phyloP scores from a whole-genome alignment of 495 filamentous ascomycete genomes.

The Astrothelium macrocarpum region DNA sequence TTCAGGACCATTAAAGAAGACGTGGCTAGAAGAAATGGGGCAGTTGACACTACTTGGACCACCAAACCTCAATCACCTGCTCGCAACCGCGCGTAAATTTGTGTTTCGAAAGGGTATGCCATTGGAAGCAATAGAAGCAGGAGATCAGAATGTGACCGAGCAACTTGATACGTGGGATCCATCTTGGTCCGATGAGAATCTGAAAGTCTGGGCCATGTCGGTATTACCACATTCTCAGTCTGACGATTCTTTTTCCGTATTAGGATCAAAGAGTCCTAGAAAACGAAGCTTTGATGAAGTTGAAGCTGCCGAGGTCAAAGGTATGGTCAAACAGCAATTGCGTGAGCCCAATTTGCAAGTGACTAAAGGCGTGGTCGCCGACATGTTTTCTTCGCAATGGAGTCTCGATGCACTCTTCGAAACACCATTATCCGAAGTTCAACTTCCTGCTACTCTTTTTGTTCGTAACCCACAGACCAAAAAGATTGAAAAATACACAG shows the following conservation, averaged over 20 bases:
- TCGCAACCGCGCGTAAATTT: slow-evolving; percentile 77
- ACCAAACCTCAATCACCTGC: slow-evolving; percentile 62
- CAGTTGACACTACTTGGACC: slow-evolving; percentile 64
- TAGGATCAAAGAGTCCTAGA: slow-evolving; percentile 34
- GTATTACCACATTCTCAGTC: slow-evolving; percentile 32
- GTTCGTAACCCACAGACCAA: slow-evolving; percentile 55
- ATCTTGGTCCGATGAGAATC: slow-evolving; percentile 61
- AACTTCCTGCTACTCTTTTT: slow-evolving; percentile 59
- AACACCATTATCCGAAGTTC: slow-evolving; percentile 52
- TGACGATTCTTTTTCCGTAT: slow-evolving; percentile 5
- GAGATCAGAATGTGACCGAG: slow-evolving; percentile 26
- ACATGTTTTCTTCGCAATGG: slow-evolving; percentile 81
- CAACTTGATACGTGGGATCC: slow-evolving; percentile 39
- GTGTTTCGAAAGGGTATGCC: slow-evolving; percentile 80
- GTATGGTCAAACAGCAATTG: slow-evolving; percentile 15
- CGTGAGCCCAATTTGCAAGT: slow-evolving; percentile 40
- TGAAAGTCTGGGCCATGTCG: slow-evolving; percentile 76
- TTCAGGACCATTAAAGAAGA: not conserved
- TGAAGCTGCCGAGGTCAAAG: slow-evolving; percentile 12
- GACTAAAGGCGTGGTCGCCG: slow-evolving; percentile 50
- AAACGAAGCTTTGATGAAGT: slow-evolving; percentile 58
- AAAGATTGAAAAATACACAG: slow-evolving; percentile 54
- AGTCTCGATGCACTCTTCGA: slow-evolving; percentile 57
- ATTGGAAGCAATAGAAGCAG: slow-evolving; percentile 55
- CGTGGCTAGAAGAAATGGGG: slow-evolving; percentile 20